phyloP scores from a whole-genome alignment of 108 stramenopile species.

The Nitzschia sp. region DNA sequence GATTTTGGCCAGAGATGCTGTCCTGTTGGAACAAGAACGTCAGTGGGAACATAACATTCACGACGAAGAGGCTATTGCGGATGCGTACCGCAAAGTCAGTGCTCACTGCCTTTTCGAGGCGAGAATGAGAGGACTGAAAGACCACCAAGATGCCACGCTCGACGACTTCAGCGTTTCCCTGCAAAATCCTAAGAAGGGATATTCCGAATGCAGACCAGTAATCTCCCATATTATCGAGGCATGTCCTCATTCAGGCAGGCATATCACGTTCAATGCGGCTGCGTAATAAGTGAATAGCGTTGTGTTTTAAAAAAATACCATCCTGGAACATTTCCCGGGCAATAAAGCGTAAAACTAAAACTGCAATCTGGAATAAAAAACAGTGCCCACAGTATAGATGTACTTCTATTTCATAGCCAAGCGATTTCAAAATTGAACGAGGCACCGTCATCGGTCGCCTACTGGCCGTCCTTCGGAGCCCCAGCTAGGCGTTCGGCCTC shows the following conservation, averaged over 20 bases:
- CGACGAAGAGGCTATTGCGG: conserved; percentile 18
- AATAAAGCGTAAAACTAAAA: too few species aligned
- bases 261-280: not conserved
- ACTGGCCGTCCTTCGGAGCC: not conserved
- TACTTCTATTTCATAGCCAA: too few species aligned
- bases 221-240: not conserved
- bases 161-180: not conserved
- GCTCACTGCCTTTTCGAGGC: not conserved
- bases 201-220: too few species aligned
- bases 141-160: not conserved
- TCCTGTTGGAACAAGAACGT: conserved; percentile 30
- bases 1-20: conserved; percentile 21
- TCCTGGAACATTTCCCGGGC: too few species aligned
- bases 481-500: conserved; percentile 9
- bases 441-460: too few species aligned
- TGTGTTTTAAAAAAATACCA: too few species aligned
- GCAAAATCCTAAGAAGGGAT: too few species aligned
- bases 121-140: not conserved
- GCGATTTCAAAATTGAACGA: too few species aligned
- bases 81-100: not conserved
- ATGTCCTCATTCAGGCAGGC: not conserved
- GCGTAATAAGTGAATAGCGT: too few species aligned
- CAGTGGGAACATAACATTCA: conserved; percentile 21
- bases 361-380: too few species aligned
- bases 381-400: too few species aligned